Evolutionary conservation across 2,329 filamentous ascomycete genomes (phyloP).

Genomic region (Colletotrichum tamarilloi): DNA sequence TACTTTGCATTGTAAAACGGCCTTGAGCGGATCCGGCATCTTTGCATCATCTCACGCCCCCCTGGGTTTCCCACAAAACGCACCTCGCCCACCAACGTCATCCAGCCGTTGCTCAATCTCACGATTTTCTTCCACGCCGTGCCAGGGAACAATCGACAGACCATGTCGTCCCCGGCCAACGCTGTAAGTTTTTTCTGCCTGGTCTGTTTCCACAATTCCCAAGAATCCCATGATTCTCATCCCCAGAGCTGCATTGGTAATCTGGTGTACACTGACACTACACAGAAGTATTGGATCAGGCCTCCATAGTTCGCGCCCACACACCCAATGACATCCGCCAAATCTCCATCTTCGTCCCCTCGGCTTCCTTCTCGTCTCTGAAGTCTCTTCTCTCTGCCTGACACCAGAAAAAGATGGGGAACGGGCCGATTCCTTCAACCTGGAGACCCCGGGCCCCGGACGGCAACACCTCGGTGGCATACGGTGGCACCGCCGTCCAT

Average conservation of each 20-base stretch:
- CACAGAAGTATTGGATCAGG: neutral
- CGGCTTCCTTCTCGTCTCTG: neutral
- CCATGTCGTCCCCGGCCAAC: neutral
- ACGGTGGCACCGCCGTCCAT: neutral
- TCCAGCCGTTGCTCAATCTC: conserved; percentile 9
- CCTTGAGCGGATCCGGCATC: neutral
- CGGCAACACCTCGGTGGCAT: conserved; percentile 30
- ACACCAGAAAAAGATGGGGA: conserved; percentile 20
- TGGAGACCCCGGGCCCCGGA: conserved; percentile 31
- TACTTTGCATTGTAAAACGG: neutral
- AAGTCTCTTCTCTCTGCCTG: neutral
- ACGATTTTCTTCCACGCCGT: neutral
- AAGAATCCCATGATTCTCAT: conserved; percentile 14
- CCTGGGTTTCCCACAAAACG: neutral
- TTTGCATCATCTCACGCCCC: conserved; percentile 31
- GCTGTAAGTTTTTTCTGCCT: neutral
- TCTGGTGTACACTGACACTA: neutral
- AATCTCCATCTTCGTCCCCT: neutral
- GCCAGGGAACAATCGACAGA: conserved; percentile 2
- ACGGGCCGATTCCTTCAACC: conserved; percentile 31
- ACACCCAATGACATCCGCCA: neutral
- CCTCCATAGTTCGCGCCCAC: neutral
- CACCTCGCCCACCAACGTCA: conserved; percentile 28
- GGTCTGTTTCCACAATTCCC: conserved; percentile 7
- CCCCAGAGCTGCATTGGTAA: conserved; percentile 26